Percentiles rank a stretch among this genome's conserved stretches.
These are phyloP conservation scores for Saccharomyces pastorianus DNA, from an alignment of 1,139 yeast species.

Conservation along the genomic window DNA sequence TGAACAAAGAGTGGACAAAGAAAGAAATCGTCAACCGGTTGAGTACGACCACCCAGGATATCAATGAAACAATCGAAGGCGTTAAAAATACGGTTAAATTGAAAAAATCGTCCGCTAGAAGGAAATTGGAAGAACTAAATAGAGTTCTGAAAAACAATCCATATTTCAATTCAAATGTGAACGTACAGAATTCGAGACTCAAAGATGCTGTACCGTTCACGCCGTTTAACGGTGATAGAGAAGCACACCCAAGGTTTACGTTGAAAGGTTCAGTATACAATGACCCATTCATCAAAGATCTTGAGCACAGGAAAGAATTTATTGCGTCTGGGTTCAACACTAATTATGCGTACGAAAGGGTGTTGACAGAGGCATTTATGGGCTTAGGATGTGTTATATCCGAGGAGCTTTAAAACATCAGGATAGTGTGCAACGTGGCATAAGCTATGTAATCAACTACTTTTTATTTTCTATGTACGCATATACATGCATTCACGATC, in stretches of 20 bases:
- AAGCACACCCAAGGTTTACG: slow-evolving; percentile 39
- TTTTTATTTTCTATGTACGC: neutral
- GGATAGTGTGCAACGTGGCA: slow-evolving; percentile 1
- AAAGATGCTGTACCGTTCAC: slow-evolving; percentile 57
- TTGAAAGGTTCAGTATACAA: slow-evolving; percentile 40
- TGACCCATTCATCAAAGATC: slow-evolving; percentile 54
- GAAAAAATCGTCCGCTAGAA: slow-evolving; percentile 58
- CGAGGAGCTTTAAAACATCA: slow-evolving; percentile 42
- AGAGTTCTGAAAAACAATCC: slow-evolving; percentile 34
- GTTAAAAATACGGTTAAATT: slow-evolving; percentile 51
- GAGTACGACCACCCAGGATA: slow-evolving; percentile 36
- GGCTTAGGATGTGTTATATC: slow-evolving; percentile 79
- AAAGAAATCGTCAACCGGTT: slow-evolving; percentile 66
- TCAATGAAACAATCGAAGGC: slow-evolving; percentile 43
- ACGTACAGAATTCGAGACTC: slow-evolving; percentile 12
- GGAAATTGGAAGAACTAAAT: slow-evolving; percentile 58
- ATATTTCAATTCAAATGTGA: slow-evolving; percentile 22
- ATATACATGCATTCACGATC: neutral
- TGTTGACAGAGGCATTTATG: slow-evolving; percentile 80
- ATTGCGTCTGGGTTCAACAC: slow-evolving; percentile 82
- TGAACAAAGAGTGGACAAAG: slow-evolving; percentile 49
- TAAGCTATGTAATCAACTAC: neutral
- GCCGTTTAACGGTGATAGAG: slow-evolving; percentile 88
- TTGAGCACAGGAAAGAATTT: slow-evolving; percentile 58
- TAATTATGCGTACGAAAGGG: slow-evolving; percentile 61